These are phyloP conservation scores for Rhizoctonia solani DNA, from an alignment of 1,284 basidiomycete genomes.

Conservation along the genomic window DNA sequence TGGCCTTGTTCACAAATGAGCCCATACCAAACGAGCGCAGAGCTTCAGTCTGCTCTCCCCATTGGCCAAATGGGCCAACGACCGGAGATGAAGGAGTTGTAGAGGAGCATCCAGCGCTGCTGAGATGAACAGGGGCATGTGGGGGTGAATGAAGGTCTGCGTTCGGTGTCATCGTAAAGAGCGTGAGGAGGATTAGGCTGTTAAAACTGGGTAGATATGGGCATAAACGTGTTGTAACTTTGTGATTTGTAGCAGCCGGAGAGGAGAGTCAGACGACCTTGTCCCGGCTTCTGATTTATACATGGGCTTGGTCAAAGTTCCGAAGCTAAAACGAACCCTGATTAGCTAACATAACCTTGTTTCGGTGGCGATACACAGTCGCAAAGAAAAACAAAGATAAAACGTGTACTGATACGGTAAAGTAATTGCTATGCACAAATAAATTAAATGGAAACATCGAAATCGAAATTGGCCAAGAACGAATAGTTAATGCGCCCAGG, in stretches of 20 bases:
- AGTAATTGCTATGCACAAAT: background rate
- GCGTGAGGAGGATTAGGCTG: background rate
- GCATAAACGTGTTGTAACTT: background rate
- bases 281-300: background rate
- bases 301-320: background rate
- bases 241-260: background rate
- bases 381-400: no score
- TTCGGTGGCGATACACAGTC: no score
- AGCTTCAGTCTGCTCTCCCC: no score
- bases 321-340: background rate
- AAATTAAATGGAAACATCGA: constrained; percentile 1
- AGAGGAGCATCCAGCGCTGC: background rate
- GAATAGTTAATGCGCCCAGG: background rate
- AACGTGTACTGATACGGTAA: background rate
- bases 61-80: no score
- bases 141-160: background rate
- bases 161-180: constrained; percentile 11
- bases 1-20: constrained; percentile 24
- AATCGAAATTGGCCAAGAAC: constrained; percentile 9
- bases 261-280: background rate
- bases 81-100: background rate
- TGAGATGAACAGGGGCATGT: background rate
- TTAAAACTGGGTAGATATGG: background rate
- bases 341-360: background rate
- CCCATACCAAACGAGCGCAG: constrained; percentile 9